Conservation (phyloP, 73 alveolate genomes). For the Breviolum minutum region DNA sequence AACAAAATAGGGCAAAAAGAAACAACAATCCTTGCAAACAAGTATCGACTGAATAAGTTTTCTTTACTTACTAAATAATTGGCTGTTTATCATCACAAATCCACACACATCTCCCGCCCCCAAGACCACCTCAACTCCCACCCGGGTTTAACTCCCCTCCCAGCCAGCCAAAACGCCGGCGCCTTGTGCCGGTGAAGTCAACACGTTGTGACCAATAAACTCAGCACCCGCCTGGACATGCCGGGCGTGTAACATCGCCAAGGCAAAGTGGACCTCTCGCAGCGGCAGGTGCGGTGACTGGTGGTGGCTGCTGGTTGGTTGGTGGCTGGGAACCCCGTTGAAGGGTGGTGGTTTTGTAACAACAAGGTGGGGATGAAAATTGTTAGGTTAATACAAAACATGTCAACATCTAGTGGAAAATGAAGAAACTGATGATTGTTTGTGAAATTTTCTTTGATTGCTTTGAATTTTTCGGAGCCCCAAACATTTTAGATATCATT, state of each 20-base stretch:
- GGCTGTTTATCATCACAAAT: no score
- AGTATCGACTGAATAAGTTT: no score
- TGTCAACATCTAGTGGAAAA: no score
- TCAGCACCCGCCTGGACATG: slow-evolving; percentile 87
- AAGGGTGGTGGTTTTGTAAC: not conserved
- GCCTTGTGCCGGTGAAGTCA: slow-evolving; percentile 87
- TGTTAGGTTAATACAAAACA: no score
- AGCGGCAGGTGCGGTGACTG: not conserved
- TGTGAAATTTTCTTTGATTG: no score
- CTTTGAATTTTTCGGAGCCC: no score
- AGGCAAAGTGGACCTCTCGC: slow-evolving; percentile 48
- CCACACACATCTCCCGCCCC: not conserved
- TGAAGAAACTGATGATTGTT: no score
- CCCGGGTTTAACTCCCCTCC: not conserved
- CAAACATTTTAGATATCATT: no score
- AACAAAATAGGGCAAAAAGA: no score
- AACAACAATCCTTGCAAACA: no score
- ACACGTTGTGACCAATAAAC: slow-evolving; percentile 91
- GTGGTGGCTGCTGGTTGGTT: not conserved
- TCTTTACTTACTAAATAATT: no score
- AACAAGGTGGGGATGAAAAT: not conserved
- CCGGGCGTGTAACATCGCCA: slow-evolving; percentile 90
- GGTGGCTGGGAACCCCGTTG: not conserved
- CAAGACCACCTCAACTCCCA: not conserved
- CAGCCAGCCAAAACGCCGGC: not conserved